Base-by-base conservation (phyloP, 495 filamentous ascomycete species). In the Copromyces sp. region DNA sequence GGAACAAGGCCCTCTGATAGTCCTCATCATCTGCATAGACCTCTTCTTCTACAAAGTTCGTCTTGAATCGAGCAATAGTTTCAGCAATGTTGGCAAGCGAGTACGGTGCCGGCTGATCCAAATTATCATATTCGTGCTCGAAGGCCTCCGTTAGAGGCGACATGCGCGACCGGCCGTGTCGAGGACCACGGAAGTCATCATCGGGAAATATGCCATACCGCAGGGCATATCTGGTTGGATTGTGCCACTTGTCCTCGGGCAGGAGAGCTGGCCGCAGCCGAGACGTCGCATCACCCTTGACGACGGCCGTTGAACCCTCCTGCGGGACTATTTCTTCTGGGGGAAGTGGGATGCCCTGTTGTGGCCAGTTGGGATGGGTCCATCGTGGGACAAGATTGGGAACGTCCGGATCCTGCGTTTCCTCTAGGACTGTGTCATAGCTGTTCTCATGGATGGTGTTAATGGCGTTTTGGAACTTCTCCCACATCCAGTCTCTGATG, bases 121-220 rank as follows among this genome's bases (percentile, higher is more conserved):
- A 3, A 17, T 65, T 53, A 4, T 35, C 40, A 2, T 9, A 47
- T 9, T 70, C 68, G 2, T 38, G 11, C 16, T 70, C 40, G 16
- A 73, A 14, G 16, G 74, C 74, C 20, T 37, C 40, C 7, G 24
- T 37, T 65, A 74, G 75, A 3, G 82, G 82, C 9, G 81, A 82
- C 40, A 80, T 72, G 59, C 78, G 77, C 14, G 81, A 82, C 9
- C 82, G 79, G 20, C 79, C 81, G 5, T 75, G 71, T 5, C 44
- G 37, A 24, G 75, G 53, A 6, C 41, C 53, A 17, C 29, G 53
- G 14, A 32, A 65, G 53, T 65, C 53, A 65, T 65, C 75, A 24
- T 77, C 77, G 1, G 76, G 75, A 24, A 79, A 73, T 12, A 83
- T 81, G 3, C 82, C 82, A 35, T 75, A 82, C 1, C 81, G 78